Evolutionary conservation across 768 basidiomycete species (phyloP), one percentile per base, ranked within the genome.

Genomic region (Podaxis rugospora): DNA sequence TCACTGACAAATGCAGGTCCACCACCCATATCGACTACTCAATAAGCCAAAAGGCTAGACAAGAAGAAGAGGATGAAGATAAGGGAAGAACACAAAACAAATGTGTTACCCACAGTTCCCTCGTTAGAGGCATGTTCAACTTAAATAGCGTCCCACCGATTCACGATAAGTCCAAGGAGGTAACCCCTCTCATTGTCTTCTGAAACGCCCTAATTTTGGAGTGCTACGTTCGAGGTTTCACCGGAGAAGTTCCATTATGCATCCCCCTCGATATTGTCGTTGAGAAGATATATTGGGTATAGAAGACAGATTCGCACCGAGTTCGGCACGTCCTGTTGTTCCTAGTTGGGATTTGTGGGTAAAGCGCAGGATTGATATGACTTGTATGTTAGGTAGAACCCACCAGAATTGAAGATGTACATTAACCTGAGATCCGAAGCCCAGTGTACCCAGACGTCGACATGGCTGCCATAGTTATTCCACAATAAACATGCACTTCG

Each of bases 21-120:
- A 51, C 66, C 80, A 67, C 72, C 80, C 83, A 86, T 86, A 40
- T 46, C 16, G 14, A 28, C 40, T 28, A 35, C 46, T 57, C 18
- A 18, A 16, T 25, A 9, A 28, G 21, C 11, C 5, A 36, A 28
- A 49, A 37, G 13, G 11, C 4, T 57, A 13, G 11, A 39, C 2
- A 4, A 36, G 47, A 5, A 16, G 35, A 3, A 16, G 37, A n/a
- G 28, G 21, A 32, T 9, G 32, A 50, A 49, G 21, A 14, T 27
- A 47, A 36, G 35, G 35, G 21, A 44, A 18, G 6, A n/a, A 44
- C 14, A 49, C 44, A 57, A 28, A 23, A 9, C 32, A 27, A 37
- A 37, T 28, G 52, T 53, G 11, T 53, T 16, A 1, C 35, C 25
- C 14, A 23, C 53, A 25, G 14, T 21, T 13, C 11, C 21, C 10